Evolutionary conservation across 352 stramenopile genomes (phyloP).

Genomic region (Saprolegnia parasitica): DNA sequence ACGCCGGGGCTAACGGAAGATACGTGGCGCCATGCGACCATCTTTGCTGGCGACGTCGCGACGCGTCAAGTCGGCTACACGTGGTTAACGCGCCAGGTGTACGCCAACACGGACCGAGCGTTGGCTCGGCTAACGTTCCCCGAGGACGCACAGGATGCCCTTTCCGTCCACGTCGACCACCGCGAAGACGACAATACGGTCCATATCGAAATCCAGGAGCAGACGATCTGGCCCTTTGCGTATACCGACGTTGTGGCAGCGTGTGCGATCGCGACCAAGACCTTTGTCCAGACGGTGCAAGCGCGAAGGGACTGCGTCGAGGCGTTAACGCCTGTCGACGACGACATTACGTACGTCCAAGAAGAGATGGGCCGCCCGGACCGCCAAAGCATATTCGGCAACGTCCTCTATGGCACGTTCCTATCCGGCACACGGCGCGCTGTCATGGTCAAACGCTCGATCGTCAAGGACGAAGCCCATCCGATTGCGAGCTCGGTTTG

Average conservation of each 20-base stretch:
- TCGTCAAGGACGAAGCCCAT: neutral
- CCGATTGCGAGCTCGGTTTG: neutral
- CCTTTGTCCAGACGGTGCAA: neutral
- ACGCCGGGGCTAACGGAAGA: neutral
- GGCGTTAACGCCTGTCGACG: neutral
- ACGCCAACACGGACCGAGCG: conserved; percentile 2
- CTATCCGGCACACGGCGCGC: neutral
- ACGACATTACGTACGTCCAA: conserved; percentile 6
- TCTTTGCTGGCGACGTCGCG: neutral
- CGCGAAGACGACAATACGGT: neutral
- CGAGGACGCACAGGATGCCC: neutral
- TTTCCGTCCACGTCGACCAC: neutral
- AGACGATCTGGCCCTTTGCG: neutral
- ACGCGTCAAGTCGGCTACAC: neutral
- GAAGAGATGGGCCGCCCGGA: neutral
- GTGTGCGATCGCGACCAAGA: neutral
- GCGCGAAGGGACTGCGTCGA: neutral
- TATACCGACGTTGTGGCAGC: neutral
- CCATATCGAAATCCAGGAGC: neutral
- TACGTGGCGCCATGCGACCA: neutral
- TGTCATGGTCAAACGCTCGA: neutral
- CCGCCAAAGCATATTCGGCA: neutral
- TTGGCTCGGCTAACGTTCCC: neutral
- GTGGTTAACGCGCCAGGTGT: neutral
- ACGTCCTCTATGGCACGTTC: neutral